These are phyloP conservation scores for Bryopsis sp. DNA, from an alignment of 139 green algal genomes.

Conservation along the genomic window DNA sequence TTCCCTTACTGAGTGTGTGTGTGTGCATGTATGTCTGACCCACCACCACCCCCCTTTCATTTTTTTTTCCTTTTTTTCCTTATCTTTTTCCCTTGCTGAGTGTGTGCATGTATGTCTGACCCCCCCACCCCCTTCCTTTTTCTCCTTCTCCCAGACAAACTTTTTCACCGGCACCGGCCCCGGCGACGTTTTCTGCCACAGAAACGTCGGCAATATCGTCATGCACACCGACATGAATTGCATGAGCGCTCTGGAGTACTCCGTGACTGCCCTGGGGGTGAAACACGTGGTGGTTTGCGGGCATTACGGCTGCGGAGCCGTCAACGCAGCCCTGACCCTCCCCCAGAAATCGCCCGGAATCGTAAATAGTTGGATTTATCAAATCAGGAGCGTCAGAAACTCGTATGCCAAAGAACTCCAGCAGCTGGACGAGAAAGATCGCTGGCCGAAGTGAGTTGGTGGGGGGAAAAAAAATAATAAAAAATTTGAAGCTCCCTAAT, in stretches of 20 bases:
- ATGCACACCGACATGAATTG: constrained; percentile 72
- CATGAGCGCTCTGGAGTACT: constrained; percentile 66
- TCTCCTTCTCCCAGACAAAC: background rate
- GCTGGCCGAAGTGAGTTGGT: too few relatives aligned
- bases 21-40: too few relatives aligned
- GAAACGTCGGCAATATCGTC: constrained; percentile 81
- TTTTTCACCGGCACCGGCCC: constrained; percentile 42
- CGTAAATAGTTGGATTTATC: constrained; percentile 70
- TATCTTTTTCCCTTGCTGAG: too few relatives aligned
- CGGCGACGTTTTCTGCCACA: constrained; percentile 75
- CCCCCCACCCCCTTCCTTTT: too few relatives aligned
- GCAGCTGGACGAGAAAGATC: background rate
- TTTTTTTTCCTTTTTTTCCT: too few relatives aligned
- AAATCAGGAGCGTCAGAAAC: constrained; percentile 45
- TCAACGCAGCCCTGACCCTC: constrained; percentile 47
- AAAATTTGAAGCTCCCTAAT: too few relatives aligned
- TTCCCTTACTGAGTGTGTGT: too few relatives aligned
- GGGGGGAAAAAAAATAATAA: too few relatives aligned
- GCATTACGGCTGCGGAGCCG: constrained; percentile 69
- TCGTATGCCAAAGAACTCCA: constrained; percentile 21
- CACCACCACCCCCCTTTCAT: too few relatives aligned
- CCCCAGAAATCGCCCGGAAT: constrained; percentile 45
- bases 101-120: too few relatives aligned
- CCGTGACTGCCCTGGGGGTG: constrained; percentile 59
- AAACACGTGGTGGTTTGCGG: constrained; percentile 74